Percentiles rank a stretch among this genome's conserved stretches.
These are phyloP conservation scores for Phytopythium oedochilum DNA, from an alignment of 352 stramenopile species.

Conservation along the genomic window DNA sequence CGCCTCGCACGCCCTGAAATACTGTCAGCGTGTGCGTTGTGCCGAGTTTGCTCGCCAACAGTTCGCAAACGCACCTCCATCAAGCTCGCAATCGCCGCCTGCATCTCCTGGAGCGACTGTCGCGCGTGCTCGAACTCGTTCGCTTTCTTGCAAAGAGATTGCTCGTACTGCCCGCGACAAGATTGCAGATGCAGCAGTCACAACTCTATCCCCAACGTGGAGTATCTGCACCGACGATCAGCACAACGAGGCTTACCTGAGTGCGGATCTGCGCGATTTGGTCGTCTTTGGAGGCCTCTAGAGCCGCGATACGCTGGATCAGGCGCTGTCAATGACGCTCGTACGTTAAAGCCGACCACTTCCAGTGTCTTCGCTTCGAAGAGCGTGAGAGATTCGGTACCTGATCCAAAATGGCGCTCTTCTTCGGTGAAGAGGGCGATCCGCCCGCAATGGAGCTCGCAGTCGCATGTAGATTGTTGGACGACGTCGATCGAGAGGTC, in stretches of 20 bases:
- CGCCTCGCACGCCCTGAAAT: conserved; percentile 48
- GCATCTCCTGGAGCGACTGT: conserved; percentile 29
- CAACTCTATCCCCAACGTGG: too few relatives aligned
- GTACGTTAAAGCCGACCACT: too few relatives aligned
- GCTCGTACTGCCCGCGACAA: conserved; percentile 41
- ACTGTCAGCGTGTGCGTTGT: background rate
- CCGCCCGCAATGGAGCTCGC: background rate
- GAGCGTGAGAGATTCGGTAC: too few relatives aligned
- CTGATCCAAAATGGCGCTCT: background rate
- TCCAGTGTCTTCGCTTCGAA: too few relatives aligned
- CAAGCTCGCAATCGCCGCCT: conserved; percentile 23
- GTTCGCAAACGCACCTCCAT: conserved; percentile 35
- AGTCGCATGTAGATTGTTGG: conserved; percentile 8
- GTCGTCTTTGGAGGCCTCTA: conserved; percentile 62
- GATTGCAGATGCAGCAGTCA: background rate
- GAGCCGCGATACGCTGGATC: conserved; percentile 32
- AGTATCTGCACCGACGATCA: background rate
- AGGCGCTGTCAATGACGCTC: conserved; percentile 29
- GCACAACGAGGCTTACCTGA: conserved; percentile 27
- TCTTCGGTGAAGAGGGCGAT: background rate
- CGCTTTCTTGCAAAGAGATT: conserved; percentile 49
- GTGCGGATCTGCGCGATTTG: conserved; percentile 70
- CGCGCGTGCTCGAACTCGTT: conserved; percentile 31
- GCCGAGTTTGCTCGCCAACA: background rate
- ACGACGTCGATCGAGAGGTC: conserved; percentile 12